Evolutionary conservation across 108 stramenopile genomes (phyloP).

Genomic region (Cyclotella cryptica): DNA sequence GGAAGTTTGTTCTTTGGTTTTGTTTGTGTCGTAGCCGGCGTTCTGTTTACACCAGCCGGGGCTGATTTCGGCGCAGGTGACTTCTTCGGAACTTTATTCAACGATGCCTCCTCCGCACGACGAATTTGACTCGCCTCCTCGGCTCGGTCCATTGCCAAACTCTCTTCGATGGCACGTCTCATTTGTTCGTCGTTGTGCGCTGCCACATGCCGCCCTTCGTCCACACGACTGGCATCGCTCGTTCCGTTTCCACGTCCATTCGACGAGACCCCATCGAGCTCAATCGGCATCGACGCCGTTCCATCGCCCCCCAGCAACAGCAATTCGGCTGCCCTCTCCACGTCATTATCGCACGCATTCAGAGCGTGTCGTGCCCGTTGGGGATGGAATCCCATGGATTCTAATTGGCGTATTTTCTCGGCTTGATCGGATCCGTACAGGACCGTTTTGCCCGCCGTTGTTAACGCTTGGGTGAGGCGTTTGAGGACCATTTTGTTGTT

Average conservation of each 20-base stretch:
- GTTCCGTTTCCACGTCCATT: not conserved
- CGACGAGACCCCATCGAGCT: constrained; percentile 2
- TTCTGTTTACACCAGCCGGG: constrained; percentile 5
- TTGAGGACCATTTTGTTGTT: constrained; percentile 50
- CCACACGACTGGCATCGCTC: not conserved
- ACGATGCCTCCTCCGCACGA: constrained; percentile 23
- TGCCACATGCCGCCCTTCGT: constrained; percentile 29
- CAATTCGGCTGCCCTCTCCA: constrained; percentile 73
- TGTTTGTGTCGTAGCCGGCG: constrained; percentile 15
- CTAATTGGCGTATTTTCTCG: constrained; percentile 52
- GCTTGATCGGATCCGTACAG: constrained; percentile 17
- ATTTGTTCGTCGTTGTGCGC: constrained; percentile 54
- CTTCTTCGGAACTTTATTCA: constrained; percentile 3
- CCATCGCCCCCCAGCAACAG: constrained; percentile 48
- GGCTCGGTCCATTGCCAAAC: constrained; percentile 26
- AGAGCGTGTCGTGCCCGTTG: constrained; percentile 66
- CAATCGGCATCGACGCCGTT: constrained; percentile 8
- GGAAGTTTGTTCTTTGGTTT: constrained; percentile 9
- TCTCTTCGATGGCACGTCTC: constrained; percentile 52
- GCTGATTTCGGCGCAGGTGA: not conserved
- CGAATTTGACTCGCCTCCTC: constrained; percentile 43
- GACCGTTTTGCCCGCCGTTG: constrained; percentile 36
- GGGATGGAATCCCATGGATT: constrained; percentile 76
- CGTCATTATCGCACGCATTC: constrained; percentile 63
- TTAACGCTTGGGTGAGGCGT: constrained; percentile 57